Conservation (phyloP, 352 stramenopile genomes). For the Thraustotheca clavata region DNA sequence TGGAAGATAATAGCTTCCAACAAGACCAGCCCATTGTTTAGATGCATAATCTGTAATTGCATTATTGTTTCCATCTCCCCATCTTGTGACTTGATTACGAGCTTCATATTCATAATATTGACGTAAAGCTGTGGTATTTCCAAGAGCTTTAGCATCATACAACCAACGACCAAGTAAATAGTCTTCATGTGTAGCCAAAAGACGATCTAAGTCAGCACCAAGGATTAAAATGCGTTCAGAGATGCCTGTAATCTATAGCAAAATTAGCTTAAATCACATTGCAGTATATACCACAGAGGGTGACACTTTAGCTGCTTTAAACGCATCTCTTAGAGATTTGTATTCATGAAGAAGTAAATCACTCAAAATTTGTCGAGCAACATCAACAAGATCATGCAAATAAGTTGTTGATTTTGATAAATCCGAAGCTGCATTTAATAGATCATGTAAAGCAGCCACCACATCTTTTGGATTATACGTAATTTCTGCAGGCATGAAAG, state of each 20-base stretch:
- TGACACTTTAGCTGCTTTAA: slow-evolving; percentile 26
- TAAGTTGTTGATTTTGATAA: slow-evolving; percentile 45
- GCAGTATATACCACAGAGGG: slow-evolving; percentile 33
- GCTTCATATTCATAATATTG: slow-evolving; percentile 74
- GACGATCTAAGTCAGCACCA: slow-evolving; percentile 48
- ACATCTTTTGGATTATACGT: slow-evolving; percentile 62
- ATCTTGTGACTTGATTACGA: slow-evolving; percentile 73
- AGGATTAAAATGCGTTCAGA: slow-evolving; percentile 33
- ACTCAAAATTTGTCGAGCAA: slow-evolving; percentile 67
- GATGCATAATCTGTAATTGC: slow-evolving; percentile 64
- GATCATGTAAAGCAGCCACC: slow-evolving; percentile 40
- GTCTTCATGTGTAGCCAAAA: slow-evolving; percentile 53
- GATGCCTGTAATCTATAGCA: slow-evolving; percentile 2
- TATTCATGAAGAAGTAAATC: slow-evolving; percentile 56
- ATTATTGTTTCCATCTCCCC: slow-evolving; percentile 69
- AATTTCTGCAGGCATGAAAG: slow-evolving; percentile 68
- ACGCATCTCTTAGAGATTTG: slow-evolving; percentile 44
- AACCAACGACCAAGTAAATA: slow-evolving; percentile 71
- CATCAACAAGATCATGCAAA: slow-evolving; percentile 66
- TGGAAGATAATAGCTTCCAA: slow-evolving; percentile 54
- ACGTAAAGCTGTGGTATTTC: slow-evolving; percentile 17
- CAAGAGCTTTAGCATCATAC: slow-evolving; percentile 40
- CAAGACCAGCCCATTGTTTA: slow-evolving; percentile 67
- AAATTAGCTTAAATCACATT: no score
- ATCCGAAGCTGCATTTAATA: slow-evolving; percentile 33